phyloP scores from a whole-genome alignment of 352 stramenopile genomes.

The Phytophthora europaea region DNA sequence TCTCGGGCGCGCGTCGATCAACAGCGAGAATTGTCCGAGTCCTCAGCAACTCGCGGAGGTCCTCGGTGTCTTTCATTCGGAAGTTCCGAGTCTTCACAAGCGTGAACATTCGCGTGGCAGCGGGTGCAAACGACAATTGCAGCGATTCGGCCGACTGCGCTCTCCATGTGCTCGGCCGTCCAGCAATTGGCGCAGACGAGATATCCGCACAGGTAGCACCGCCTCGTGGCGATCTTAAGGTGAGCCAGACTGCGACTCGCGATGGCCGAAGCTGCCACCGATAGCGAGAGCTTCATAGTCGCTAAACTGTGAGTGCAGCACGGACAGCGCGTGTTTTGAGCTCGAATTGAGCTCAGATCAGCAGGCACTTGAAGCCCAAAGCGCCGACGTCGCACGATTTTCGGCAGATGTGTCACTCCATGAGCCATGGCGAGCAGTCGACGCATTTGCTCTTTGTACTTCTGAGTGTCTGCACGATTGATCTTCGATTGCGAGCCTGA shows the following conservation, averaged over 20 bases:
- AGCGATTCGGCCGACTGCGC: constrained; percentile 18
- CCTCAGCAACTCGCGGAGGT: constrained; percentile 9
- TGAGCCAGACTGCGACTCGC: constrained; percentile 18
- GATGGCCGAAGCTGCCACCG: constrained; percentile 21
- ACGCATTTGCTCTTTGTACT: not conserved
- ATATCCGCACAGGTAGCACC: constrained; percentile 42
- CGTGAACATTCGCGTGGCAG: constrained; percentile 8
- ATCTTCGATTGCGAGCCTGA: not conserved
- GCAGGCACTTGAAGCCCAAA: not conserved
- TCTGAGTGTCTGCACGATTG: not conserved
- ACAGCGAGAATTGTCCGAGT: not conserved
- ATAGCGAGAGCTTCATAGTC: constrained; percentile 24
- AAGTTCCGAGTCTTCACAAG: constrained; percentile 44
- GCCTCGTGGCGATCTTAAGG: constrained; percentile 13
- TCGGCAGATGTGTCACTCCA: not conserved
- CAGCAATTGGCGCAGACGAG: constrained; percentile 30
- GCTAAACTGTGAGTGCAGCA: constrained; percentile 30
- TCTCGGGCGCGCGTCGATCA: not conserved
- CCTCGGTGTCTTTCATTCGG: constrained; percentile 12
- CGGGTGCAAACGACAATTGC: constrained; percentile 32
- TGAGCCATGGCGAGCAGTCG: not conserved
- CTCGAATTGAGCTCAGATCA: not conserved
- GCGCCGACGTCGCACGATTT: not conserved
- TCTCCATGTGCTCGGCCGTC: constrained; percentile 27
- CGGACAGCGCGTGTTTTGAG: not conserved